Conservation (phyloP, 192 early-diverging fungal genomes). For the Coemansia javaensis region DNA sequence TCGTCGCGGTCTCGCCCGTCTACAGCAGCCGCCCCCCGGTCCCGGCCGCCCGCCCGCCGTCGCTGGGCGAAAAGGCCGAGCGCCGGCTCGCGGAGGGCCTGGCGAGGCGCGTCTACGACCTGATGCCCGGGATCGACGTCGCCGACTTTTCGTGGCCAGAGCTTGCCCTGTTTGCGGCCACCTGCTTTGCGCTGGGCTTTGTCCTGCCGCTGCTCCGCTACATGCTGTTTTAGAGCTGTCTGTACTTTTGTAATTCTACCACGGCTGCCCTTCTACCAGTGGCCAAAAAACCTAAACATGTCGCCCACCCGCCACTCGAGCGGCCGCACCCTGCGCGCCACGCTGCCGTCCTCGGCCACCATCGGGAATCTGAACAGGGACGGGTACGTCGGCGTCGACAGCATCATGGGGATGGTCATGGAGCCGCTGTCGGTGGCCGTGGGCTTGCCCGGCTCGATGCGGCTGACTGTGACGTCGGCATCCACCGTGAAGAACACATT, state of each 20-base stretch:
- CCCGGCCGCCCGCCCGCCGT: constrained; percentile 1
- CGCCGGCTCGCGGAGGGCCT: constrained; percentile 13
- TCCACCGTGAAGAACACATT: constrained; percentile 7
- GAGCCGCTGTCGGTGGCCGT: constrained; percentile 13
- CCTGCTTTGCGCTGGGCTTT: constrained; percentile 35
- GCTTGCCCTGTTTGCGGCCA: constrained; percentile 37
- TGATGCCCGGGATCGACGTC: constrained; percentile 42
- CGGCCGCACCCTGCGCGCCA: not conserved
- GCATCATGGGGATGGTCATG: constrained; percentile 14
- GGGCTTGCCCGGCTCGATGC: constrained; percentile 7
- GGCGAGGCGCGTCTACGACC: constrained; percentile 30
- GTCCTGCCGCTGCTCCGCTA: constrained; percentile 28
- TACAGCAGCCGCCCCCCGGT: constrained; percentile 5
- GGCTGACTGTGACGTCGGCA: constrained; percentile 3
- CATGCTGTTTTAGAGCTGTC: constrained; percentile 6
- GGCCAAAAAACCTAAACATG: constrained; percentile 10
- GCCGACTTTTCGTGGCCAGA: constrained; percentile 48
- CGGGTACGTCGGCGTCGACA: constrained; percentile 12
- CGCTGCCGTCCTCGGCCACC: not conserved
- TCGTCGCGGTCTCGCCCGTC: constrained; percentile 28
- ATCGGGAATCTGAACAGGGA: not conserved
- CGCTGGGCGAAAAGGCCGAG: constrained; percentile 9
- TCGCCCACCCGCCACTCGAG: constrained; percentile 15
- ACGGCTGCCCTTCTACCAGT: not conserved
- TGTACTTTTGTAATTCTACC: not conserved